A percentile compares a stretch with the other conserved stretches of the same genome.
These are phyloP conservation scores for Avena atlantica DNA, from an alignment of 176 grass and related monocot genomes.

Conservation along the genomic window DNA sequence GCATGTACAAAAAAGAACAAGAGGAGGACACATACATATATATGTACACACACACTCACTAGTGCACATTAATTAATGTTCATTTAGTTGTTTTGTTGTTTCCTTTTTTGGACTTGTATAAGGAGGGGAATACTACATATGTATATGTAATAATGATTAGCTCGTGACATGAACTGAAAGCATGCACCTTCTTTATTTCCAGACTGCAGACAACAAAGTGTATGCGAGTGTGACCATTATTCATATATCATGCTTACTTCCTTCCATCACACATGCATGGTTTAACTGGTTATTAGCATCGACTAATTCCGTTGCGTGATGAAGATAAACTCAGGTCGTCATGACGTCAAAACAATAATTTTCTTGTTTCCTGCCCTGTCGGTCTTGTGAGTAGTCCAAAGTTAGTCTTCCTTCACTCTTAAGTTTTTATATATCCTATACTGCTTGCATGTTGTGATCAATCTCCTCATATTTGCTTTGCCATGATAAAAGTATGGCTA, in stretches of 20 bases:
- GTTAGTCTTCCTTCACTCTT: not conserved
- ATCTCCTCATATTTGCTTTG: not conserved
- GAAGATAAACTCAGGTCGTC: conserved; percentile 25
- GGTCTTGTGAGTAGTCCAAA: not conserved
- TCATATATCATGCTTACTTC: not conserved
- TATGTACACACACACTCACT: conserved; percentile 49
- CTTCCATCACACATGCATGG: not conserved
- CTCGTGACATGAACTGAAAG: conserved; percentile 33
- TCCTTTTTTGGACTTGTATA: conserved; percentile 13
- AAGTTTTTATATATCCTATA: too few species aligned
- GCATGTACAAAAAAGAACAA: conserved; percentile 55
- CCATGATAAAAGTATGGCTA: not conserved
- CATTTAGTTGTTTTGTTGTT: conserved; percentile 13
- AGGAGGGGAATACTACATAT: not conserved
- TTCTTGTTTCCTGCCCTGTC: not conserved
- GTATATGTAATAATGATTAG: conserved; percentile 47
- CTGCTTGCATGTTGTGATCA: not conserved
- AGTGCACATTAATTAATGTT: not conserved
- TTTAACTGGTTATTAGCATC: not conserved
- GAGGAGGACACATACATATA: conserved; percentile 13
- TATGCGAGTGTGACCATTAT: conserved; percentile 25
- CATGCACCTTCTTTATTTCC: not conserved
- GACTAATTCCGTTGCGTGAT: conserved; percentile 21
- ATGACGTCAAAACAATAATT: not conserved
- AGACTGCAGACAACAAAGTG: conserved; percentile 16